Base-by-base conservation (phyloP, 805 yeast species). In the Nakazawaea siamensis region DNA sequence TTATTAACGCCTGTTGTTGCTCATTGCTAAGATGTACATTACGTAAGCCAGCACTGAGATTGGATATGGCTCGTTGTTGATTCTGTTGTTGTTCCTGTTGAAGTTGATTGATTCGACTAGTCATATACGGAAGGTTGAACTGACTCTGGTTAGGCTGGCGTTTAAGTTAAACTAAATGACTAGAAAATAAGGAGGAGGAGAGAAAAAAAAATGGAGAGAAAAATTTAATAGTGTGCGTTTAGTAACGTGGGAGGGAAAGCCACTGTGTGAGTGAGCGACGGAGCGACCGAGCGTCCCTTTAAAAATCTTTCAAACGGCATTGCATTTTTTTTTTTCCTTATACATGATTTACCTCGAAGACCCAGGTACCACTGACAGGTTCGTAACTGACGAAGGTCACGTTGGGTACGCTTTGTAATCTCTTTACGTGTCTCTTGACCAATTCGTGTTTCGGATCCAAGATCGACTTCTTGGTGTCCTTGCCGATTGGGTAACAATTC, bases 401-500 rank as follows among this genome's bases (percentile, higher is more conserved):
- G 21, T 65, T 76, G 18, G 73, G 69, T 37, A 76, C 57, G 19
- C 60, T 55, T 57, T 82, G 76, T 48, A 92, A 64, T 40, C 77
- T 75, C 35, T 71, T 66, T 30, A 84, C 68, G 50, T 85, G 95
- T 48, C 65, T 72, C 47, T 68, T 70, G 26, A 83, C 80, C 15
- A 80, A 55, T 5, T 81, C 82, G 50, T 79, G 88, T 36, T 76
- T 73, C 3, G 84, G 79, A 52, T 90, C 95, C 37, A 75, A 76
- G 39, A 92, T 73, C 5, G 83, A 80, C 49, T 76, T 64, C 45
- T 77, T 73, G 15, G 82, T 80, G 41, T 78, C 81, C 48, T 73
- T 80, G 32, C 79, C 66, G n/a, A 71, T 56, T 16, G 97, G 96
- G 57, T 72, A 88, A 51, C 95, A 83, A 11, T 80, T 78, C 46